Conservation (phyloP, 257 asterid species). For the Anisodus tanguticus region DNA sequence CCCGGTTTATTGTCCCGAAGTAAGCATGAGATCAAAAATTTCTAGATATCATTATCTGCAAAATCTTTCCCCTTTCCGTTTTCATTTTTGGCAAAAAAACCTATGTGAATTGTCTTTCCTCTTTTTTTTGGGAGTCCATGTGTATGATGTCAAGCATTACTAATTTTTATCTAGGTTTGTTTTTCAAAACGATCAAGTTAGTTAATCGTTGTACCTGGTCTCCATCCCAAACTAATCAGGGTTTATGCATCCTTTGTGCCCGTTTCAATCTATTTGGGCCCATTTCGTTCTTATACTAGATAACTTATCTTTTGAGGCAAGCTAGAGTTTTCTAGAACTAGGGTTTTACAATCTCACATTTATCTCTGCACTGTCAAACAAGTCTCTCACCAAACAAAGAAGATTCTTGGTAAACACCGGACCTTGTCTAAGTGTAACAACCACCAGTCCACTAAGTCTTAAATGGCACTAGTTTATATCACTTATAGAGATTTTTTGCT, state of each 20-base stretch:
- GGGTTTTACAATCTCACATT: neutral
- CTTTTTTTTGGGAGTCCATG: neutral
- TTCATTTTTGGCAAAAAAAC: neutral
- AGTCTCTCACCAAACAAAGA: neutral
- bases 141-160: neutral
- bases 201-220: neutral
- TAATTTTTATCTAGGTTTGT: neutral
- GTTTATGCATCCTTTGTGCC: slow-evolving; percentile 16
- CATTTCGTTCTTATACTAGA: neutral
- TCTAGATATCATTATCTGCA: neutral
- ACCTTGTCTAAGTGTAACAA: slow-evolving; percentile 3
- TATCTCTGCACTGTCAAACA: neutral
- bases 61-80: neutral
- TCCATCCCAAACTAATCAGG: neutral
- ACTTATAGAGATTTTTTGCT: neutral
- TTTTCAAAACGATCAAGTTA: slow-evolving; percentile 15
- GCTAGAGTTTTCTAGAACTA: neutral
- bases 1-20: slow-evolving; percentile 6
- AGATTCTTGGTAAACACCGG: neutral
- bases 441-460: neutral
- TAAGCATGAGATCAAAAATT: slow-evolving; percentile 24
- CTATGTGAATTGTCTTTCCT: neutral
- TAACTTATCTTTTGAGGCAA: slow-evolving; percentile 9
- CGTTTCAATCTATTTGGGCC: neutral
- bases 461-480: neutral